A percentile compares a stretch with the other conserved stretches of the same genome.
phyloP scores from a whole-genome alignment of 495 filamentous ascomycete species.

The Lasiosphaeris hirsuta region DNA sequence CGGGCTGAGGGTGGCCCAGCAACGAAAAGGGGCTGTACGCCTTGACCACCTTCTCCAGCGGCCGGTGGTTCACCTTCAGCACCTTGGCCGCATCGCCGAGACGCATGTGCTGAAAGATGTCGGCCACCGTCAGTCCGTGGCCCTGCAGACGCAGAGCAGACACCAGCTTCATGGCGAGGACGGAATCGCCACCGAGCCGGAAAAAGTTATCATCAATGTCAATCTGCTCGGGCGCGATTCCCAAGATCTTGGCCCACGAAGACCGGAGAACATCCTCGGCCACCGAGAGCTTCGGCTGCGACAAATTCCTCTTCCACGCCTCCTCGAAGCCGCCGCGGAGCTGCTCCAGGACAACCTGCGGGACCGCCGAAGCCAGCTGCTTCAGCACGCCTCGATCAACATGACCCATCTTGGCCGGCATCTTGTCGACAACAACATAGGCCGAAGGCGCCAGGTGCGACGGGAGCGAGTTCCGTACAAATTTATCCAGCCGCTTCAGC shows the following conservation, averaged over 20 bases:
- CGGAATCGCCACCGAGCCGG: conserved; percentile 60
- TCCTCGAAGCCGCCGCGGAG: conserved; percentile 5
- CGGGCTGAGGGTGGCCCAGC: not conserved
- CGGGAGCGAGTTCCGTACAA: conserved; percentile 10
- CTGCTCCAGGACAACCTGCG: not conserved
- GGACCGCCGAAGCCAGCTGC: conserved; percentile 5
- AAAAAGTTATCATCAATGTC: conserved; percentile 53
- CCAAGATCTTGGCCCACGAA: conserved; percentile 22
- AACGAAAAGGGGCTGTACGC: conserved; percentile 17
- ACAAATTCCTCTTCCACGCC: conserved; percentile 8
- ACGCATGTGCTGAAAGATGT: conserved; percentile 19
- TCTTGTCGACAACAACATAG: conserved; percentile 46
- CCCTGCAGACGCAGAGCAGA: conserved; percentile 4
- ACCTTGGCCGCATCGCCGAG: conserved; percentile 18
- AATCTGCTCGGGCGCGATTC: conserved; percentile 26
- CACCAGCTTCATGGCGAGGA: conserved; percentile 63
- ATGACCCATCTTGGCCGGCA: conserved; percentile 49
- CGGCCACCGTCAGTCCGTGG: conserved; percentile 13
- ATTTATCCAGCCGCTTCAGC: conserved; percentile 16
- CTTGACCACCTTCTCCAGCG: not conserved
- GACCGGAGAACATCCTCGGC: conserved; percentile 24
- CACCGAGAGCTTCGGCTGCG: not conserved
- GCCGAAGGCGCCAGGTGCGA: conserved; percentile 54
- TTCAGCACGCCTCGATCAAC: conserved; percentile 35
- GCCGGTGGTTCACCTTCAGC: conserved; percentile 9